A percentile compares a stretch with the other conserved stretches of the same genome.
phyloP scores from a whole-genome alignment of 2,329 filamentous ascomycete species.

The Beauveria scarabaeidicola region DNA sequence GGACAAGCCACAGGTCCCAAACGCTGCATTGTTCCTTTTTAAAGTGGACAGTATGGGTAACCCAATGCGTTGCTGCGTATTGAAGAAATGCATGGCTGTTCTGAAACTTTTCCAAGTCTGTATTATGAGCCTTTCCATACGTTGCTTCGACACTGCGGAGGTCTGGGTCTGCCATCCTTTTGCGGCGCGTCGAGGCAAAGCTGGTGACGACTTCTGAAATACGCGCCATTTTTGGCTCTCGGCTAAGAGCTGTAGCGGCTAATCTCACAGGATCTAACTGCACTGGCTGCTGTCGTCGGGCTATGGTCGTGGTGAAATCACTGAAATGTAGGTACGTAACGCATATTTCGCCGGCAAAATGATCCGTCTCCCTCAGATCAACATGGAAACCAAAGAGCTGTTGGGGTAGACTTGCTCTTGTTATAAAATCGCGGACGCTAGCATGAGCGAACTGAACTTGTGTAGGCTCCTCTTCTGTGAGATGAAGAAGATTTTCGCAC shows the following conservation, averaged over 20 bases:
- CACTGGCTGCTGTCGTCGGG: background rate
- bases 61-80: background rate
- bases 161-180: background rate
- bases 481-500: constrained; percentile 25
- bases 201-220: no score
- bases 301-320: background rate
- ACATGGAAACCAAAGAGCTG: background rate
- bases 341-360: background rate
- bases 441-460: constrained; percentile 27
- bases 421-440: constrained; percentile 2
- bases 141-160: background rate
- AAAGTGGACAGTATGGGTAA: background rate
- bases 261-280: background rate
- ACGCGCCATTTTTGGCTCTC: background rate
- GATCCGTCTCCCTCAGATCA: background rate
- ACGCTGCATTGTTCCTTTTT: background rate
- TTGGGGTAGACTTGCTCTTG: background rate
- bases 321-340: background rate
- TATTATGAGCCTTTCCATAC: no score
- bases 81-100: background rate
- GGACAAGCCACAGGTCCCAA: background rate
- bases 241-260: background rate
- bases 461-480: constrained; percentile 22
- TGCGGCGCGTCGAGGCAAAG: background rate
- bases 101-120: background rate